These are phyloP conservation scores for Bacterosira constricta DNA, from an alignment of 108 stramenopile species.

Conservation along the genomic window DNA sequence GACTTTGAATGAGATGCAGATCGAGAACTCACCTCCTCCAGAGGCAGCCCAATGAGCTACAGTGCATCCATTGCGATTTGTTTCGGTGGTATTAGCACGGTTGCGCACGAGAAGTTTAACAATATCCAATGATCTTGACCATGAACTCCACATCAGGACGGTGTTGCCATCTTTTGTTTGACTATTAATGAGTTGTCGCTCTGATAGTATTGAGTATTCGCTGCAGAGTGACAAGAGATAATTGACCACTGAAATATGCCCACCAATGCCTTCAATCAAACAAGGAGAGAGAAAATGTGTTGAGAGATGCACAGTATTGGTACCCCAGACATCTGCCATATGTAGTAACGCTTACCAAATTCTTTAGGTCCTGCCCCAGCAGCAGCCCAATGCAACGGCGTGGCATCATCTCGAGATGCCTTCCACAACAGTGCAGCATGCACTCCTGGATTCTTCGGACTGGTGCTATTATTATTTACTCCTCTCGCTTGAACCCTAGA, in stretches of 20 bases:
- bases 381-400: conserved; percentile 82
- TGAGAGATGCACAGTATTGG: neutral
- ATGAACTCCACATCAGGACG: conserved; percentile 85
- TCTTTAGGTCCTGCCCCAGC: conserved; percentile 75
- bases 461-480: neutral
- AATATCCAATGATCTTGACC: conserved; percentile 76
- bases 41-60: conserved; percentile 80
- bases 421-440: conserved; percentile 47
- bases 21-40: conserved; percentile 1
- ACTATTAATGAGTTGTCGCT: conserved; percentile 59
- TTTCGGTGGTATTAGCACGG: conserved; percentile 55
- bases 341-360: conserved; percentile 41
- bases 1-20: no score
- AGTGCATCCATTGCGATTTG: conserved; percentile 82
- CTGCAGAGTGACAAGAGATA: conserved; percentile 52
- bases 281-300: neutral
- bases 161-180: conserved; percentile 84
- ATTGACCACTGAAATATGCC: conserved; percentile 60
- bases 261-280: conserved; percentile 57
- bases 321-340: neutral
- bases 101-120: conserved; percentile 72
- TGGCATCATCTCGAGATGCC: conserved; percentile 76
- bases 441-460: conserved; percentile 38
- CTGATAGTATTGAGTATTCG: conserved; percentile 11
- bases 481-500: neutral